Percentiles rank a stretch among this genome's conserved stretches.
Evolutionary conservation across 2,329 filamentous ascomycete genomes (phyloP).

Genomic region (Aspergillus aculeatus): DNA sequence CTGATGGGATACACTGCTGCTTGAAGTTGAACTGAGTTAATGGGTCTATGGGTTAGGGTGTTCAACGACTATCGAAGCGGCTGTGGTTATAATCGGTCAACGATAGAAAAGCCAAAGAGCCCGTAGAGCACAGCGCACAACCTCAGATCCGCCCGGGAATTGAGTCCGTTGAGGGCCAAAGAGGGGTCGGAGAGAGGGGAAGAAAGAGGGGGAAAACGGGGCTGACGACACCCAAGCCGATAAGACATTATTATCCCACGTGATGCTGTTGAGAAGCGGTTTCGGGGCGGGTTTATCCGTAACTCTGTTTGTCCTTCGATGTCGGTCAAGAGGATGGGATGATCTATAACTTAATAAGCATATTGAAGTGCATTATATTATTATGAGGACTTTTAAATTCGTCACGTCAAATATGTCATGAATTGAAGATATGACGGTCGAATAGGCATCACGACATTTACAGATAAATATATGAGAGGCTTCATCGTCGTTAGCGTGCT

Average conservation of each 20-base stretch:
- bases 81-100: not conserved
- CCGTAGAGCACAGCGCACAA: conserved; percentile 9
- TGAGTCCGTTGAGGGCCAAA: conserved; percentile 6
- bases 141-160: conserved; percentile 1
- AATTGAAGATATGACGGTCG: too few species aligned
- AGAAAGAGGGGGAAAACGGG: conserved; percentile 21
- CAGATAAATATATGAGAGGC: too few species aligned
- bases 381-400: too few species aligned
- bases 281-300: not conserved
- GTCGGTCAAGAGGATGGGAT: too few species aligned
- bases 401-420: too few species aligned
- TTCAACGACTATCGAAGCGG: not conserved
- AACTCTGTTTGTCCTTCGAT: not conserved
- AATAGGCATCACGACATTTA: too few species aligned
- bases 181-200: conserved; percentile 16
- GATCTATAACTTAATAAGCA: too few species aligned
- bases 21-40: not conserved
- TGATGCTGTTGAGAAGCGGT: not conserved
- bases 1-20: not conserved
- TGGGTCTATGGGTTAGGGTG: not conserved
- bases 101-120: not conserved
- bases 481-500: too few species aligned
- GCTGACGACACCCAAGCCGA: conserved; percentile 14
- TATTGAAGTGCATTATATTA: too few species aligned
- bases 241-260: conserved; percentile 9